phyloP scores from a whole-genome alignment of 2,329 filamentous ascomycete genomes.

The Helminthosporium solani region DNA sequence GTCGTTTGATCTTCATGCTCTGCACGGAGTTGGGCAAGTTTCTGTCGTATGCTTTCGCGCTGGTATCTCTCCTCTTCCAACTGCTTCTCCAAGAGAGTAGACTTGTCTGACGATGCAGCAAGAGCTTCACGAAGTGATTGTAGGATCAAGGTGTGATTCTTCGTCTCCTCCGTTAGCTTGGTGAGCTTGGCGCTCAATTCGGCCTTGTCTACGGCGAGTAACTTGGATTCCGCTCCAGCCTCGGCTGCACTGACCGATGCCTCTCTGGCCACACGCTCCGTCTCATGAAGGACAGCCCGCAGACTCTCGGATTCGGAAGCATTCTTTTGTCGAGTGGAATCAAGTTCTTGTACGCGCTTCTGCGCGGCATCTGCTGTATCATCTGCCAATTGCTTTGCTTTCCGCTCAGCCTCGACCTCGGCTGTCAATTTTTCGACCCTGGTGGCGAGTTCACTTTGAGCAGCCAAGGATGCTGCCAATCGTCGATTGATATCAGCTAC shows the following conservation, averaged over 20 bases:
- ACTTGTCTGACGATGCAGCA: conserved; percentile 74
- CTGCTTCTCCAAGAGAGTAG: conserved; percentile 73
- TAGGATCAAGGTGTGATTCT: conserved; percentile 70
- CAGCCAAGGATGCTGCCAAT: conserved; percentile 75
- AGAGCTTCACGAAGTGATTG: conserved; percentile 76
- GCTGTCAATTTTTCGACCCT: conserved; percentile 67
- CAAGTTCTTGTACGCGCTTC: conserved; percentile 78
- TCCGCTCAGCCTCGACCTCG: conserved; percentile 79
- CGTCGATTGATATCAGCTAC: conserved; percentile 76
- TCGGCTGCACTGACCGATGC: conserved; percentile 77
- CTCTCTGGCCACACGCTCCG: conserved; percentile 76
- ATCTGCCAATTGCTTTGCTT: conserved; percentile 79
- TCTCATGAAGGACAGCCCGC: conserved; percentile 79
- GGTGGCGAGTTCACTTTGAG: conserved; percentile 78
- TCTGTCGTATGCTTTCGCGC: conserved; percentile 73
- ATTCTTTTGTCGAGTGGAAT: conserved; percentile 78
- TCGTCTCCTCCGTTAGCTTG: conserved; percentile 64
- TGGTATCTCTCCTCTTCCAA: conserved; percentile 79
- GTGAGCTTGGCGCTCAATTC: conserved; percentile 70
- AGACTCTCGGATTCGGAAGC: conserved; percentile 82
- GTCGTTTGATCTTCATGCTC: conserved; percentile 79
- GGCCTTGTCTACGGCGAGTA: conserved; percentile 83
- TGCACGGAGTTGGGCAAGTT: conserved; percentile 71
- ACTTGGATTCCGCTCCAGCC: conserved; percentile 69
- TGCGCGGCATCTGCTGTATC: conserved; percentile 82